A percentile compares a stretch with the other conserved stretches of the same genome.
These are phyloP conservation scores for Coelastrella sp. DNA, from an alignment of 139 green algal species.

Conservation along the genomic window DNA sequence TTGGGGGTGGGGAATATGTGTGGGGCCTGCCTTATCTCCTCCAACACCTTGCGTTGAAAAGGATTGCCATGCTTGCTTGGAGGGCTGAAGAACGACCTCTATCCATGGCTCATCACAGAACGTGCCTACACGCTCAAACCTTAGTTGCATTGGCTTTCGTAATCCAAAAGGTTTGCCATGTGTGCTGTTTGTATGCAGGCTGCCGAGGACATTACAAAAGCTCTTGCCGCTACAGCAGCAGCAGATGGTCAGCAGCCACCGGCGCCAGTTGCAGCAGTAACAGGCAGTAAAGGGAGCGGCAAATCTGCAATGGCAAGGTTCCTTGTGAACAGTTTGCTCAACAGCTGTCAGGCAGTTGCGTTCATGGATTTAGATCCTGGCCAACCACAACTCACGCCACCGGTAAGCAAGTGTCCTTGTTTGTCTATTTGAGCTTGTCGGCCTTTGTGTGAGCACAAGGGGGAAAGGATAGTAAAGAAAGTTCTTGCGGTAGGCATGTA, in stretches of 20 bases:
- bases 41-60: too few species aligned
- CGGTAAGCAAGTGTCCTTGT: conserved; percentile 50
- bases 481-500: too few species aligned
- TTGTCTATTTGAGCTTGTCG: not conserved
- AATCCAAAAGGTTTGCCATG: not conserved
- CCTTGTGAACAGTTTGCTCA: conserved; percentile 74
- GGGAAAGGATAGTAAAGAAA: not conserved
- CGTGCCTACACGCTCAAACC: too few species aligned
- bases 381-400: conserved; percentile 89
- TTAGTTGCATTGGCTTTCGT: too few species aligned
- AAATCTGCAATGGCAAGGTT: conserved; percentile 87
- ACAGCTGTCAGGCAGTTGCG: conserved; percentile 57
- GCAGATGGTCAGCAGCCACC: conserved; percentile 2
- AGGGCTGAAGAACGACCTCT: too few species aligned
- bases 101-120: too few species aligned
- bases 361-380: conserved; percentile 91
- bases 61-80: too few species aligned
- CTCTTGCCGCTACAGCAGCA: not conserved
- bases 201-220: not conserved
- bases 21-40: too few species aligned
- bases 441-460: not conserved
- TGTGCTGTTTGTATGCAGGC: not conserved
- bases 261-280: conserved; percentile 69
- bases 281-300: conserved; percentile 82
- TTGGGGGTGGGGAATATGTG: too few species aligned